Conservation (phyloP, 2,329 filamentous ascomycete genomes). For the Ceratocystis huliohia region DNA sequence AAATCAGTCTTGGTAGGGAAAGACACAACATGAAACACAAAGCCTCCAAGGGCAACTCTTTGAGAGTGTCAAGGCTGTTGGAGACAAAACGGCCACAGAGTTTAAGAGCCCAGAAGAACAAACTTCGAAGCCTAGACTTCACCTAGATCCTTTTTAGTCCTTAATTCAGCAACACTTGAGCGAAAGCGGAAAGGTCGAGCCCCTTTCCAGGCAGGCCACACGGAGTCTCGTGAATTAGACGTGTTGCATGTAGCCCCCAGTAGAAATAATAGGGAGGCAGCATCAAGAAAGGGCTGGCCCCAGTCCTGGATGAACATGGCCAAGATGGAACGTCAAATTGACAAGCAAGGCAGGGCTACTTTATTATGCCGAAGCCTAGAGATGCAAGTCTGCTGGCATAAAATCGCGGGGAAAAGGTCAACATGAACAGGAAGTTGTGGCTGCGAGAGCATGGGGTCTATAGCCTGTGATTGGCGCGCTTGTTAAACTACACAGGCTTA, state of each 20-base stretch:
- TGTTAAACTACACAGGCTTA: neutral
- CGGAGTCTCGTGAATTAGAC: neutral
- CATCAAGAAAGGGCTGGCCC: neutral
- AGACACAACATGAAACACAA: neutral
- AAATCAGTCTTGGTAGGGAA: neutral
- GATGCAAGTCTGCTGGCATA: neutral
- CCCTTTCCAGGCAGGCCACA: neutral
- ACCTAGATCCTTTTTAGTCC: neutral
- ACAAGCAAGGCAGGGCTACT: neutral
- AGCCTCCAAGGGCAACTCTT: neutral
- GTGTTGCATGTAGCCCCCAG: neutral
- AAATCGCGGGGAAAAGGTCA: neutral
- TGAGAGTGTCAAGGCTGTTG: neutral
- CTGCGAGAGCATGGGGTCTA: neutral
- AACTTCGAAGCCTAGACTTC: neutral
- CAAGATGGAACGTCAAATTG: neutral
- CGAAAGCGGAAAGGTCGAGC: neutral
- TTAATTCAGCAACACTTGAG: neutral
- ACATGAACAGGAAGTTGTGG: neutral
- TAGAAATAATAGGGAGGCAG: neutral
- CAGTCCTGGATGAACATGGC: neutral
- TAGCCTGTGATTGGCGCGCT: constrained; percentile 1
- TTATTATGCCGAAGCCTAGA: neutral
- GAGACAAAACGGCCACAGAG: neutral
- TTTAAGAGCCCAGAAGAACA: neutral